phyloP scores from a whole-genome alignment of 2,329 filamentous ascomycete species.

The Tolypocladium nubicola region DNA sequence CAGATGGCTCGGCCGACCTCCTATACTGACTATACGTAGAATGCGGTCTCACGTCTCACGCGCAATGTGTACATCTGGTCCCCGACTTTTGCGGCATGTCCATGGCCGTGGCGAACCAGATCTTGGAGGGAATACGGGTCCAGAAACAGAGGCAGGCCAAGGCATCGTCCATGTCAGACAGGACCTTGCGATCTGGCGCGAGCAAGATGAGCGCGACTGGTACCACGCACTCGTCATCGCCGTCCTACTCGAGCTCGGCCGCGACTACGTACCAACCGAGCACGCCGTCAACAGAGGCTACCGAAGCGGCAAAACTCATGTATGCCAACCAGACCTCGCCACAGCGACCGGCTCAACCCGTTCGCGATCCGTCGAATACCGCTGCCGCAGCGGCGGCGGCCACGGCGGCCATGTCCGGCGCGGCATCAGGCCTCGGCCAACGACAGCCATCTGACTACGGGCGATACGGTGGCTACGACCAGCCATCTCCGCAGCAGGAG shows the following conservation, averaged over 20 bases:
- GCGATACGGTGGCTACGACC: slow-evolving; percentile 22
- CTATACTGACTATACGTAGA: slow-evolving; percentile 38
- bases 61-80: slow-evolving; percentile 85
- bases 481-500: slow-evolving; percentile 20
- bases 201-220: slow-evolving; percentile 35
- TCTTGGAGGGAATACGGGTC: slow-evolving; percentile 74
- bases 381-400: slow-evolving; percentile 50
- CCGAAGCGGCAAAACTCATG: slow-evolving; percentile 54
- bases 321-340: slow-evolving; percentile 44
- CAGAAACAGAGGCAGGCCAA: slow-evolving; percentile 60
- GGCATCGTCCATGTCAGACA: slow-evolving; percentile 47
- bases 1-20: background rate
- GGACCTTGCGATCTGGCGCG: slow-evolving; percentile 49
- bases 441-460: slow-evolving; percentile 22
- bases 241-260: slow-evolving; percentile 22
- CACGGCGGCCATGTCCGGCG: slow-evolving; percentile 44
- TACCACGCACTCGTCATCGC: slow-evolving; percentile 20
- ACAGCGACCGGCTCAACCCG: slow-evolving; percentile 38
- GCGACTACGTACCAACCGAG: background rate
- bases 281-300: slow-evolving; percentile 31
- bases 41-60: slow-evolving; percentile 85
- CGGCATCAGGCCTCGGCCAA: slow-evolving; percentile 24
- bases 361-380: slow-evolving; percentile 41
- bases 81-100: slow-evolving; percentile 99
- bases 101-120: slow-evolving; percentile 93